Evolutionary conservation across 352 stramenopile species (phyloP).

Genomic region (Phytophthora cryptogea): DNA sequence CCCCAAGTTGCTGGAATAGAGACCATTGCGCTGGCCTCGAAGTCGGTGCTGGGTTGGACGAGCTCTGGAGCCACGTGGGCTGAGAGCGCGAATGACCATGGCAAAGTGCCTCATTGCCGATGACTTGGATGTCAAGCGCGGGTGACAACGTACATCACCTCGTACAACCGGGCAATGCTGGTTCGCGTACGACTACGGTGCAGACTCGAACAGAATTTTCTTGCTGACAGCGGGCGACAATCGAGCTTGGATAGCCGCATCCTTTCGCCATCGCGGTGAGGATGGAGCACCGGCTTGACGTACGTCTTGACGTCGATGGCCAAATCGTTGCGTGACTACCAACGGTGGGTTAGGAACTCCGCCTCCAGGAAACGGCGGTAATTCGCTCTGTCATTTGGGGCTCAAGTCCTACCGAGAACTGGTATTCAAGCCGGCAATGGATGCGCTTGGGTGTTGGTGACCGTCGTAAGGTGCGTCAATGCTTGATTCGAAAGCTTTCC

Average conservation of each 20-base stretch:
- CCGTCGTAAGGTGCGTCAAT: background rate
- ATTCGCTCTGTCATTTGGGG: too few species aligned
- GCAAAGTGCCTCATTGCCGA: slow-evolving; percentile 6
- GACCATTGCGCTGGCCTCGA: too few species aligned
- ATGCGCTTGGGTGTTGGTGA: background rate
- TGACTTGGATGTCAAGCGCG: slow-evolving; percentile 9
- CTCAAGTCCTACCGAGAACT: too few species aligned
- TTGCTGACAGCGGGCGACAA: slow-evolving; percentile 17
- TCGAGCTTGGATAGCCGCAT: slow-evolving; percentile 1
- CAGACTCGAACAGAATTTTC: slow-evolving; percentile 4
- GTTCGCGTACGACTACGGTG: slow-evolving; percentile 20
- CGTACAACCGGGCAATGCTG: slow-evolving; percentile 5
- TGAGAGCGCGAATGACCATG: background rate
- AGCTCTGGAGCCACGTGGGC: background rate
- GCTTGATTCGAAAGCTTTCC: too few species aligned
- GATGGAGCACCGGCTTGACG: slow-evolving; percentile 1
- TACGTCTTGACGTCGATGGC: slow-evolving; percentile 1
- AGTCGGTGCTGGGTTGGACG: too few species aligned
- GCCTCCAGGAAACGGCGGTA: background rate
- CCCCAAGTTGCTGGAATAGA: too few species aligned
- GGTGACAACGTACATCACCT: slow-evolving; percentile 13
- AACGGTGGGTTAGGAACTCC: background rate
- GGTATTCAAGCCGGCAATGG: background rate
- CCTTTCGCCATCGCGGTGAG: background rate
- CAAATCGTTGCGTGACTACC: background rate